A percentile compares a stretch with the other conserved stretches of the same genome.
These are phyloP conservation scores for Berberis thunbergii DNA, from an alignment of 164 flowering plant species.

Conservation along the genomic window DNA sequence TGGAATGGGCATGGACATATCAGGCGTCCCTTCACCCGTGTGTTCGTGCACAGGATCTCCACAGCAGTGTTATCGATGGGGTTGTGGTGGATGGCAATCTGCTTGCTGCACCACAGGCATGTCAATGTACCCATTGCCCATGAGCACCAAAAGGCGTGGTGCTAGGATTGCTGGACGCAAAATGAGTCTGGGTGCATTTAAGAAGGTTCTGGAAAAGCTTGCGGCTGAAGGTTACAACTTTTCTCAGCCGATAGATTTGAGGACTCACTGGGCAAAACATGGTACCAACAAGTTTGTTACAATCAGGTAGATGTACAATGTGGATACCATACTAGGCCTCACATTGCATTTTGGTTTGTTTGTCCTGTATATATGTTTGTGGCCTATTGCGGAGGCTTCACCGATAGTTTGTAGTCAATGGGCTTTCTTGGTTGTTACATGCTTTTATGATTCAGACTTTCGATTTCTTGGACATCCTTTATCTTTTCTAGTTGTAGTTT, in stretches of 20 bases:
- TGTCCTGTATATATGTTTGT: constrained; percentile 37
- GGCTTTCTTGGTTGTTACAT: constrained; percentile 22
- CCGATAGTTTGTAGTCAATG: constrained; percentile 16
- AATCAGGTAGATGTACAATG: constrained; percentile 50
- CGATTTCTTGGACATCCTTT: constrained; percentile 18
- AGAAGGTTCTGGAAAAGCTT: constrained; percentile 87
- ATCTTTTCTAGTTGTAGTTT: neutral
- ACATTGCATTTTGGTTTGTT: constrained; percentile 32
- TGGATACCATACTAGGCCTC: constrained; percentile 17
- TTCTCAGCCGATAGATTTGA: constrained; percentile 71
- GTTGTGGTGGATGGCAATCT: constrained; percentile 96
- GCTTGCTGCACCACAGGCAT: constrained; percentile 86
- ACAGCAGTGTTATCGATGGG: constrained; percentile 92
- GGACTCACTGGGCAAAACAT: constrained; percentile 86
- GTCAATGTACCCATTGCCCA: constrained; percentile 77
- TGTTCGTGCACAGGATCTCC: constrained; percentile 82
- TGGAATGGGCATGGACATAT: constrained; percentile 70
- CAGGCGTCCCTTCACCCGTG: constrained; percentile 72
- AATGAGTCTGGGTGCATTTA: constrained; percentile 93
- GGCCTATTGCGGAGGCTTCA: constrained; percentile 31
- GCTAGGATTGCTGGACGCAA: constrained; percentile 91
- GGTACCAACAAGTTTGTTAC: constrained; percentile 94
- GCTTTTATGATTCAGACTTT: constrained; percentile 22
- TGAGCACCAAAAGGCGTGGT: constrained; percentile 88
- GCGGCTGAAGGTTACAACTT: constrained; percentile 64